Percentiles rank a stretch among this genome's conserved stretches.
Evolutionary conservation across 192 early-diverging fungal species (phyloP).

Genomic region (Diversispora eburnea): DNA sequence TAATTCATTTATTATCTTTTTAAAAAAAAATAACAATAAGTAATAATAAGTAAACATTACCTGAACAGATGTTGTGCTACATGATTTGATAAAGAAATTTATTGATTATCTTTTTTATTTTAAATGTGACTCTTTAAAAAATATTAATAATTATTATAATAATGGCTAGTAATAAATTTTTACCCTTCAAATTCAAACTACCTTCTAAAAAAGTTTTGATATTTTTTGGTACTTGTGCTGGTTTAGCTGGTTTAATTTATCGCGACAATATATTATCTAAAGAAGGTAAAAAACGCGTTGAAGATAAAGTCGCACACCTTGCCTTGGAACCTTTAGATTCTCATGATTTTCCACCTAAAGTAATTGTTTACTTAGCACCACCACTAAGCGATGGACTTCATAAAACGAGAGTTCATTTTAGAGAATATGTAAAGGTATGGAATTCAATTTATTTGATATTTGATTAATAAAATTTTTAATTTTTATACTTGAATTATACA

Average conservation of each 20-base stretch:
- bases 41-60: no score
- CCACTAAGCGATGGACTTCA: conserved; percentile 43
- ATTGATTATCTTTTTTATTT: no score
- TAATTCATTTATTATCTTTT: no score
- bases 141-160: background rate
- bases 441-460: background rate
- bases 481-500: background rate
- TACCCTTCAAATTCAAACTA: conserved; percentile 25
- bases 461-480: no score
- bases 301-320: conserved; percentile 38
- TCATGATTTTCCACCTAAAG: conserved; percentile 44
- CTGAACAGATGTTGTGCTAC: no score
- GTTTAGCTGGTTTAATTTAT: conserved; percentile 33
- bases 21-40: no score
- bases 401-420: conserved; percentile 44
- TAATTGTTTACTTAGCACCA: conserved; percentile 40
- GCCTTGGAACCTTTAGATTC: conserved; percentile 35
- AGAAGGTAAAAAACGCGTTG: conserved; percentile 33
- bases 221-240: conserved; percentile 35
- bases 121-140: background rate
- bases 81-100: no score
- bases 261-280: conserved; percentile 41
- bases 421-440: conserved; percentile 41
- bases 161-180: background rate
- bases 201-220: conserved; percentile 39